Evolutionary conservation across 768 basidiomycete species (phyloP).

Genomic region (Mycena latifolia): DNA sequence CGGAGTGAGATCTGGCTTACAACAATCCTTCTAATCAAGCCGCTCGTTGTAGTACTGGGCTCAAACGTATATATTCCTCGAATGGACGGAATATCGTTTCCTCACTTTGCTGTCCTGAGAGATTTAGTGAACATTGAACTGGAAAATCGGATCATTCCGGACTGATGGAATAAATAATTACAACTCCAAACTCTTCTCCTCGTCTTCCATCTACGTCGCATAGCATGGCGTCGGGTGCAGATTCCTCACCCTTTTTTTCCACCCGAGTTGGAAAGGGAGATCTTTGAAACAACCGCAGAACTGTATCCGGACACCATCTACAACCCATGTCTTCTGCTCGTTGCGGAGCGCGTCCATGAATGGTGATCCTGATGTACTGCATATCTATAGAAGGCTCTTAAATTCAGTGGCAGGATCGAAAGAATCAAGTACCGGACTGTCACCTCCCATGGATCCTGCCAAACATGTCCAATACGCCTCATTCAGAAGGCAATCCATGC

Average conservation of each 20-base stretch:
- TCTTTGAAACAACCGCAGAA: neutral
- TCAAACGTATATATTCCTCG: too few species aligned
- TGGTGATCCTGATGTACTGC: neutral
- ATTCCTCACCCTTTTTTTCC: constrained; percentile 1
- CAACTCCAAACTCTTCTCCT: too few species aligned
- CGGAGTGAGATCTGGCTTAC: too few species aligned
- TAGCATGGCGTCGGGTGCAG: too few species aligned
- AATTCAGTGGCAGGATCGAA: constrained; percentile 6
- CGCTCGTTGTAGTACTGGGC: too few species aligned
- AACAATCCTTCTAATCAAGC: too few species aligned
- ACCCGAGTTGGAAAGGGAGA: constrained; percentile 10
- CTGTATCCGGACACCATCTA: neutral
- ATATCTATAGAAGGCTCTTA: neutral
- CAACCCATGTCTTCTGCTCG: neutral
- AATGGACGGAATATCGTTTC: too few species aligned
- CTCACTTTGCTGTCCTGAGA: too few species aligned
- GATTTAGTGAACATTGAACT: too few species aligned
- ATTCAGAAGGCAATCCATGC: neutral
- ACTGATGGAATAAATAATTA: too few species aligned
- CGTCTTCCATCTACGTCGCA: too few species aligned
- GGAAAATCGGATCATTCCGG: too few species aligned
- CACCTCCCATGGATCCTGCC: neutral
- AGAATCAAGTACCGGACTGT: constrained; percentile 3
- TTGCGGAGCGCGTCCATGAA: constrained; percentile 4
- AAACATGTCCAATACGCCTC: neutral